Base-by-base conservation (phyloP, 257 asterid genomes). In the Ligustrum vulgare region DNA sequence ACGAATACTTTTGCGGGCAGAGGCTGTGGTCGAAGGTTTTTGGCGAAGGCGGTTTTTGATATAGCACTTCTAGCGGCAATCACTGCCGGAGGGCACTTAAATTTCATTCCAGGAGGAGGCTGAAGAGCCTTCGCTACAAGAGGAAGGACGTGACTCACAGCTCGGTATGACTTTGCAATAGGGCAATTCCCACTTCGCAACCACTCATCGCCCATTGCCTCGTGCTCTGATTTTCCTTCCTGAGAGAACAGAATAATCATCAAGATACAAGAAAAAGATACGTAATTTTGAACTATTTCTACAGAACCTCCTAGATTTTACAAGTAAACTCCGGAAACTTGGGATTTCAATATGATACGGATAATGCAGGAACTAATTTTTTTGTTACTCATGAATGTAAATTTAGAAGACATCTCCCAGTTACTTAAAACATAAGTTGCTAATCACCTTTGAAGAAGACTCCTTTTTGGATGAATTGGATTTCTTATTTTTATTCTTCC, bases 21-120 rank as follows among this genome's bases (percentile, higher is more conserved):
- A 12, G 98, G 94, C 54, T 93, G 98, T 12, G 98, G 98, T 71
- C 98, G 71, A n/a, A 93, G 91, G 80, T 89, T 89, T 77, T 87
- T 91, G 0, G 96, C 97, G 8, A 93, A 93, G 18, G 97, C 91
- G 0, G 98, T 91, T 80, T 78, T 87, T 7, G 98, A 79, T 36
- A 93, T 71, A 45, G 97, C 98, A 9, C 90, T 87, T 74, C 98
- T 81, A 33, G 97, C 98, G 0, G 93, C 97, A 18, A 93, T 84
- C 12, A 93, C 60, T 35, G 93, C 98, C 1, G 93, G 92, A 47
- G 98, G 98, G 62, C 98, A 94, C 80, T 20, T 88, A 35, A 79
- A 49, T 32, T 87, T 88, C 81, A 94, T 80, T 74, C 98, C 98
- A 0, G 98, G 79, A 20, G 94, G 97, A n/a, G 93, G 97, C 86